Conservation (phyloP, 2,329 filamentous ascomycete genomes). For the Colletotrichum gigasporum region DNA sequence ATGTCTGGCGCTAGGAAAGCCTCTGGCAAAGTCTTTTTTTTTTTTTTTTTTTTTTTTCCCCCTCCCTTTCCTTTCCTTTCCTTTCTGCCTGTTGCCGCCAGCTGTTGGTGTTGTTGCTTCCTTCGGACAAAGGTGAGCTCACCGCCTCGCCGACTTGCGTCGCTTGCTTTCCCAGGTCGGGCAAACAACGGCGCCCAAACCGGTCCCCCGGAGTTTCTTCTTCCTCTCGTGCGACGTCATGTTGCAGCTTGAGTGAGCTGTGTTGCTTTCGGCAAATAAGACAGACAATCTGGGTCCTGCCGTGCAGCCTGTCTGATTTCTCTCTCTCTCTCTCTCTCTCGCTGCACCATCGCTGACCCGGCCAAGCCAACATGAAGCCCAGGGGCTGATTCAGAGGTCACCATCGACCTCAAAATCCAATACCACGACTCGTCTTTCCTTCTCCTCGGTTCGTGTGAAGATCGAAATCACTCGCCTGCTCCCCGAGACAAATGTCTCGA, state of each 20-base stretch:
- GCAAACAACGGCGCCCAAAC: conserved; percentile 2
- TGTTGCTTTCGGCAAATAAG: not conserved
- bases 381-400: not conserved
- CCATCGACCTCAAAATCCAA: conserved; percentile 19
- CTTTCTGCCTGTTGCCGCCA: too few relatives aligned
- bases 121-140: not conserved
- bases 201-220: not conserved
- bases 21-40: too few relatives aligned
- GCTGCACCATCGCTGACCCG: too few relatives aligned
- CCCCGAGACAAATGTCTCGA: conserved; percentile 18
- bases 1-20: not conserved
- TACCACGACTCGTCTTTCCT: conserved; percentile 22
- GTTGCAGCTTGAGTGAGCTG: not conserved
- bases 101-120: too few relatives aligned
- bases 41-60: too few relatives aligned
- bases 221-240: conserved; percentile 1
- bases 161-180: not conserved
- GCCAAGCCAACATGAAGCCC: too few relatives aligned
- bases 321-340: too few relatives aligned
- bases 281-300: too few relatives aligned
- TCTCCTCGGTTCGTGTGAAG: conserved; percentile 24
- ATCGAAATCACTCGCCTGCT: conserved; percentile 10
- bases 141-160: conserved; percentile 19
- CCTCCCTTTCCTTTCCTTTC: too few relatives aligned
- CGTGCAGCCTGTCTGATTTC: too few relatives aligned